phyloP scores from a whole-genome alignment of 202 grass and related monocot species.

The Schoenoplectus tabernaemontani region DNA sequence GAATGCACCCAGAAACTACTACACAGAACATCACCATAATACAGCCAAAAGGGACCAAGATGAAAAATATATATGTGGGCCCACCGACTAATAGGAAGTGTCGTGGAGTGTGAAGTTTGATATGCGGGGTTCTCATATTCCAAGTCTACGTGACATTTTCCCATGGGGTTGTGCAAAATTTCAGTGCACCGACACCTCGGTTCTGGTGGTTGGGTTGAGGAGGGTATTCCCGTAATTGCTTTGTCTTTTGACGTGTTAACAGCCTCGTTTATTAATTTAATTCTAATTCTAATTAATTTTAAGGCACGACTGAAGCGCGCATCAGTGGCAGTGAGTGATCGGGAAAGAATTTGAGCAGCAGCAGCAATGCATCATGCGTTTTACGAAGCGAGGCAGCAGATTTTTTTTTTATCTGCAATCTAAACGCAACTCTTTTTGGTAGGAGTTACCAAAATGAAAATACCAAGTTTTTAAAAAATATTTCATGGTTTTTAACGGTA shows the following conservation, averaged over 20 bases:
- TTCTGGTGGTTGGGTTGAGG: neutral
- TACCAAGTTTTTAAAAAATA: neutral
- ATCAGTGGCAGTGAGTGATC: too few relatives aligned
- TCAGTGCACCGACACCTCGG: constrained; percentile 20
- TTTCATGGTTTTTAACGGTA: neutral
- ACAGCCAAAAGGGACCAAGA: too few relatives aligned
- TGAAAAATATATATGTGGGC: too few relatives aligned
- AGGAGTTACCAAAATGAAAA: too few relatives aligned
- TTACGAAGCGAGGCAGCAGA: neutral
- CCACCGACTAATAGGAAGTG: too few relatives aligned
- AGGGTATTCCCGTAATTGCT: constrained; percentile 6
- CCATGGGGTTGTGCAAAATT: too few relatives aligned
- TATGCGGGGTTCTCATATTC: too few relatives aligned
- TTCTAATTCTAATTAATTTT: neutral
- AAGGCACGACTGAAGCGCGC: neutral
- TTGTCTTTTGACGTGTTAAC: constrained; percentile 3
- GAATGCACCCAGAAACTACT: too few relatives aligned
- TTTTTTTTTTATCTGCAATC: neutral
- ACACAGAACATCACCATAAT: too few relatives aligned
- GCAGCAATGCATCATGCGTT: neutral
- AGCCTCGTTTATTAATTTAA: neutral
- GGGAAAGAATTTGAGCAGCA: neutral
- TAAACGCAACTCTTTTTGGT: too few relatives aligned
- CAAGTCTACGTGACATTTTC: too few relatives aligned
- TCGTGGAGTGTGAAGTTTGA: too few relatives aligned